Evolutionary conservation across 1,284 basidiomycete genomes (phyloP).

Genomic region (Tilletiaria anomala): DNA sequence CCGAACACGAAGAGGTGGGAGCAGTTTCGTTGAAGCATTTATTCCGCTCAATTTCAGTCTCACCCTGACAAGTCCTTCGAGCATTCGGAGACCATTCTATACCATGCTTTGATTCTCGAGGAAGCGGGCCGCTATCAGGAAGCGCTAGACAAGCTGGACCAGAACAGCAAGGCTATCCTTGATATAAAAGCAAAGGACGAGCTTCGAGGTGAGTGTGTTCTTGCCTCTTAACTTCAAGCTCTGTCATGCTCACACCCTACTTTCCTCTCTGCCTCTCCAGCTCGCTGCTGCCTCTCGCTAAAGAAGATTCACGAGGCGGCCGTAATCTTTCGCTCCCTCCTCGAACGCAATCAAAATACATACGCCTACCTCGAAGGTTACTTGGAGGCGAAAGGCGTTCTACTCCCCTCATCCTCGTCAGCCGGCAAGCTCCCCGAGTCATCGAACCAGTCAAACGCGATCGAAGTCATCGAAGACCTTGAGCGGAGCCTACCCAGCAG

Average conservation of each 20-base stretch:
- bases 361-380: slow-evolving; percentile 47
- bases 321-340: slow-evolving; percentile 5
- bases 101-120: slow-evolving; percentile 65
- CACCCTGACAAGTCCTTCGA: slow-evolving; percentile 45
- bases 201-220: slow-evolving; percentile 49
- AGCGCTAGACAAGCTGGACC: slow-evolving; percentile 52
- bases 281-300: background rate
- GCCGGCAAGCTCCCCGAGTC: too few species aligned
- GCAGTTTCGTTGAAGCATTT: background rate
- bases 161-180: slow-evolving; percentile 26
- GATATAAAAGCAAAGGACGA: slow-evolving; percentile 44
- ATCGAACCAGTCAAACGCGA: background rate
- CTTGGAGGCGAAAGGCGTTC: slow-evolving; percentile 3
- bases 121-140: slow-evolving; percentile 50
- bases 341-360: slow-evolving; percentile 24
- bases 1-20: background rate
- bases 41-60: background rate
- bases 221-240: background rate
- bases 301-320: slow-evolving; percentile 3
- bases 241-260: background rate
- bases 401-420: background rate
- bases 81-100: slow-evolving; percentile 69
- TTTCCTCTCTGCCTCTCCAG: background rate
- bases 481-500: slow-evolving; percentile 21
- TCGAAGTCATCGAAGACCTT: slow-evolving; percentile 12